Evolutionary conservation across 768 basidiomycete genomes (phyloP).

Genomic region (Leccinellum rugosiceps): DNA sequence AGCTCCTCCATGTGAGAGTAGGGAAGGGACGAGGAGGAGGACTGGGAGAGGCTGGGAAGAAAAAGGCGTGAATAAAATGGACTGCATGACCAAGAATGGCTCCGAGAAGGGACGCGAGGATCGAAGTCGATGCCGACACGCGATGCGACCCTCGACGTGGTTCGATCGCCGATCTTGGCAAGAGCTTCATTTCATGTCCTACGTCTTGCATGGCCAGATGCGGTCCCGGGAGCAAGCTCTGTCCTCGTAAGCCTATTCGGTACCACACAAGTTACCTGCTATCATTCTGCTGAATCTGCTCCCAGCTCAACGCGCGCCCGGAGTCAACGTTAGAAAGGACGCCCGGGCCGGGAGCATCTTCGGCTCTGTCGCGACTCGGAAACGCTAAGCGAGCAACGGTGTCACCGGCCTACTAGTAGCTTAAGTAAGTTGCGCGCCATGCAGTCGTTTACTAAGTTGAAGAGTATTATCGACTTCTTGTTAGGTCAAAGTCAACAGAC

Average conservation of each 20-base stretch:
- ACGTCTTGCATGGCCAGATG: no score
- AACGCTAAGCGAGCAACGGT: not conserved
- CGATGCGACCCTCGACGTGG: not conserved
- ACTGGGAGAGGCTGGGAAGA: not conserved
- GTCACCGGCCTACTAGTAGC: no score
- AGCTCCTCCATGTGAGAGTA: constrained; percentile 1
- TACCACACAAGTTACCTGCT: not conserved
- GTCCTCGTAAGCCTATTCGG: not conserved
- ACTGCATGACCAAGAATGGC: not conserved
- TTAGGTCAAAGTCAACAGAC: not conserved
- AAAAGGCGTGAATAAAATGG: not conserved
- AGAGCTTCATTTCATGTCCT: not conserved
- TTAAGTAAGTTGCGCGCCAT: not conserved
- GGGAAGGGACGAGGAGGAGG: not conserved
- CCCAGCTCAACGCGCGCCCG: not conserved
- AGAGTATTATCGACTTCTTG: not conserved
- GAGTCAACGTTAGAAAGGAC: not conserved
- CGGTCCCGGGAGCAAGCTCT: not conserved
- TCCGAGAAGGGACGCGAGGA: not conserved
- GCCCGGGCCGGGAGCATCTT: no score
- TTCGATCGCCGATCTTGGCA: not conserved
- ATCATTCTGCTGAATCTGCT: not conserved
- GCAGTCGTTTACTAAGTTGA: not conserved
- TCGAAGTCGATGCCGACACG: not conserved
- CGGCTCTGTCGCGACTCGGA: not conserved